These are phyloP conservation scores for Aureobasidium sp. DNA, from an alignment of 2,329 filamentous ascomycete species.

Conservation along the genomic window DNA sequence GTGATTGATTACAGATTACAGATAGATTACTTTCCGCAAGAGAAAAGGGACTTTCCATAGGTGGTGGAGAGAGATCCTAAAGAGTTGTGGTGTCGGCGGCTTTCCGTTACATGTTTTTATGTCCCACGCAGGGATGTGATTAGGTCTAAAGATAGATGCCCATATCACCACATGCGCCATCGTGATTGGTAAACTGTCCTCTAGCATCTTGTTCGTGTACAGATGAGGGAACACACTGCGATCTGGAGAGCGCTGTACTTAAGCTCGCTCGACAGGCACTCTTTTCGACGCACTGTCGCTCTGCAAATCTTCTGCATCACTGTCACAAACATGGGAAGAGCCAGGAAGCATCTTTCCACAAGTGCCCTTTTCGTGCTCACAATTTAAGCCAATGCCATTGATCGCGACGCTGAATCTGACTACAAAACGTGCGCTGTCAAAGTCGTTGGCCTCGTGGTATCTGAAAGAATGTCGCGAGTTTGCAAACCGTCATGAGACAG, in stretches of 20 bases:
- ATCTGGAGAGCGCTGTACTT: slow-evolving; percentile 1
- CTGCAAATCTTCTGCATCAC: neutral
- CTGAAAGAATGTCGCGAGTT: neutral
- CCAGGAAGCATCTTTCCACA: neutral
- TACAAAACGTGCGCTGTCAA: neutral
- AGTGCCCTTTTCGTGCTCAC: neutral
- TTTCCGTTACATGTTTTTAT: no score
- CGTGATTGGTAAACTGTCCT: neutral
- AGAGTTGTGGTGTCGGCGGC: no score
- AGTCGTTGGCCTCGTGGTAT: neutral
- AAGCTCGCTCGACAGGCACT: slow-evolving; percentile 3
- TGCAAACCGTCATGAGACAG: neutral
- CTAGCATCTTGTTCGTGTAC: slow-evolving; percentile 1
- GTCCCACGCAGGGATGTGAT: no score
- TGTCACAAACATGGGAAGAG: neutral
- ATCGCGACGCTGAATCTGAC: neutral
- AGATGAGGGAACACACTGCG: neutral
- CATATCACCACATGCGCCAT: no score
- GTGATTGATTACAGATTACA: no score
- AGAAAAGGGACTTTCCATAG: no score
- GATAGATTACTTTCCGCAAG: no score
- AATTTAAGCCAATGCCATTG: neutral
- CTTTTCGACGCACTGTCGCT: neutral
- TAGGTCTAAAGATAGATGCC: no score
- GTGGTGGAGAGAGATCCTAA: no score